These are phyloP conservation scores for Jamesozyma hellenica DNA, from an alignment of 805 yeast species.

Conservation along the genomic window DNA sequence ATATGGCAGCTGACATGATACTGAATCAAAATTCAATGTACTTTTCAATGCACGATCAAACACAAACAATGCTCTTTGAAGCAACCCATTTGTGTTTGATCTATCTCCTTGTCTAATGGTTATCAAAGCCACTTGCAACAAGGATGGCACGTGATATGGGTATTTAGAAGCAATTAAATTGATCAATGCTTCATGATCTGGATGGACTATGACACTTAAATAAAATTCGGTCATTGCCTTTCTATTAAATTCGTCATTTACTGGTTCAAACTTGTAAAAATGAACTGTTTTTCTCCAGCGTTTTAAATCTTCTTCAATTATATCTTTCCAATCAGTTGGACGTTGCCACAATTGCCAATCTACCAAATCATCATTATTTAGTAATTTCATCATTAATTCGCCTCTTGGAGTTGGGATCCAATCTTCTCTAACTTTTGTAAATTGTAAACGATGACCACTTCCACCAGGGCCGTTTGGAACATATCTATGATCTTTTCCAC, in stretches of 20 bases:
- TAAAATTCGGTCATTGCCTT: slow-evolving; percentile 41
- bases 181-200: slow-evolving; percentile 68
- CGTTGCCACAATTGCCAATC: slow-evolving; percentile 30
- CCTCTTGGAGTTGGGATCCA: slow-evolving; percentile 65
- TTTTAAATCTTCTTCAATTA: slow-evolving; percentile 33
- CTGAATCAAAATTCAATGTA: slow-evolving; percentile 45
- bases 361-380: slow-evolving; percentile 33
- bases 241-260: slow-evolving; percentile 28
- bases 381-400: slow-evolving; percentile 51
- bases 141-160: slow-evolving; percentile 70
- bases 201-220: slow-evolving; percentile 57
- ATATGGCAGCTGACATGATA: slow-evolving; percentile 60
- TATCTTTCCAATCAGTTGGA: slow-evolving; percentile 42
- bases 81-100: slow-evolving; percentile 54
- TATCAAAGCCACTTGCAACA: slow-evolving; percentile 70
- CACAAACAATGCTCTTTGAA: slow-evolving; percentile 69
- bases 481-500: slow-evolving; percentile 62
- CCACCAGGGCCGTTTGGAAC: slow-evolving; percentile 52
- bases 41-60: slow-evolving; percentile 66
- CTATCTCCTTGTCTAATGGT: slow-evolving; percentile 68
- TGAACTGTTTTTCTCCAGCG: slow-evolving; percentile 35
- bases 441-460: slow-evolving; percentile 50
- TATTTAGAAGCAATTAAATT: slow-evolving; percentile 40
- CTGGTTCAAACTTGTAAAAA: slow-evolving; percentile 45
- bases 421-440: slow-evolving; percentile 69